Percentiles rank a stretch among this genome's conserved stretches.
Conservation (phyloP, 2,329 filamentous ascomycete species). For the Cercospora sp. region DNA sequence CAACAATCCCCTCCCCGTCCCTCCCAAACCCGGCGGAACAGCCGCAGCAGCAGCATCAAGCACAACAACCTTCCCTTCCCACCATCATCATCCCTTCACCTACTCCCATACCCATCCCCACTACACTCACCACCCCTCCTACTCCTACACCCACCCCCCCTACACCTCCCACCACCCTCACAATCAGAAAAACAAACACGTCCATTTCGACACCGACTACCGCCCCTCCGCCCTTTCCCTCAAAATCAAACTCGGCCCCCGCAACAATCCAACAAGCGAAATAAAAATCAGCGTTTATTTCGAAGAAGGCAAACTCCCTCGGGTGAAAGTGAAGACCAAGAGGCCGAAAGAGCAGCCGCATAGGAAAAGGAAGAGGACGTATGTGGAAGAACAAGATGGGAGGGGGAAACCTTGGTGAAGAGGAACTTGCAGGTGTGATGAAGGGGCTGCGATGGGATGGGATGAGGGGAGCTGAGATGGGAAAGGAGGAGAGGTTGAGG, state of each 20-base stretch:
- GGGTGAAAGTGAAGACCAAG: slow-evolving; percentile 34
- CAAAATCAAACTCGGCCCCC: slow-evolving; percentile 33
- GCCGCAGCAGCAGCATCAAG: neutral
- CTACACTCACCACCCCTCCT: neutral
- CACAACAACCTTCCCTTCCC: slow-evolving; percentile 3
- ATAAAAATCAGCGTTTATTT: slow-evolving; percentile 37
- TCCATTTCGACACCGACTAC: slow-evolving; percentile 34
- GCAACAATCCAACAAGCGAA: slow-evolving; percentile 29
- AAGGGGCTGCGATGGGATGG: slow-evolving; percentile 8
- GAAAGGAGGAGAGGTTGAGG: too few species aligned
- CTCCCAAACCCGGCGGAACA: neutral
- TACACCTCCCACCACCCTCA: neutral
- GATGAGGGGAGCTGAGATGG: neutral
- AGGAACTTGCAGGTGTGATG: slow-evolving; percentile 46
- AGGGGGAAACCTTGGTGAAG: slow-evolving; percentile 60
- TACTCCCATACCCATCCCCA: neutral
- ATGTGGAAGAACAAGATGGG: slow-evolving; percentile 65
- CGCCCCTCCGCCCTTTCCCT: slow-evolving; percentile 31
- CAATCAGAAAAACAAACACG: slow-evolving; percentile 8
- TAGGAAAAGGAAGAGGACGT: slow-evolving; percentile 40
- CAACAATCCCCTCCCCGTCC: slow-evolving; percentile 4
- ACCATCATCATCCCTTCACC: neutral
- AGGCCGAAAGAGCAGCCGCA: slow-evolving; percentile 23
- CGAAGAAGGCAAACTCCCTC: slow-evolving; percentile 31
- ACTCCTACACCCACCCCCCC: neutral